Evolutionary conservation across 148 eudicot genomes (phyloP).

Genomic region (Tetragonia tetragonoides): DNA sequence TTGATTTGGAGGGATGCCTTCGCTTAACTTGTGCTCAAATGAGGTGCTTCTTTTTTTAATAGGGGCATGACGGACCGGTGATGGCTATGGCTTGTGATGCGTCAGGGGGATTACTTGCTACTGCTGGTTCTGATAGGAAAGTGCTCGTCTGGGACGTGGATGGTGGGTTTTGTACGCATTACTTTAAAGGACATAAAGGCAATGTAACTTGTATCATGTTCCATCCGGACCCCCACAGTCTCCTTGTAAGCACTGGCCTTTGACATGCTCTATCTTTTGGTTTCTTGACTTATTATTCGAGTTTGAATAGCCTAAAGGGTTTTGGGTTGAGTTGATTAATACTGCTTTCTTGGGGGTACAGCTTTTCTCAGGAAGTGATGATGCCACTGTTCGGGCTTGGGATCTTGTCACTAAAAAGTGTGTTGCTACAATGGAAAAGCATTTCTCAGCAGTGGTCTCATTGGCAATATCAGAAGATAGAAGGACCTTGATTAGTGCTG

Average conservation of each 20-base stretch:
- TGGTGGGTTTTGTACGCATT: conserved; percentile 91
- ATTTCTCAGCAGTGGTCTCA: conserved; percentile 82
- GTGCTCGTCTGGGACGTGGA: conserved; percentile 95
- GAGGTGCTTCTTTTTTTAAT: not conserved
- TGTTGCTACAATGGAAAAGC: conserved; percentile 68
- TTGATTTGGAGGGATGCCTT: not conserved
- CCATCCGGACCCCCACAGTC: conserved; percentile 75
- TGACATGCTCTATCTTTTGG: not conserved
- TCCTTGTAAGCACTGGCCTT: conserved; percentile 54
- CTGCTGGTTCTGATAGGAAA: conserved; percentile 92
- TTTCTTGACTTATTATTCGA: not conserved
- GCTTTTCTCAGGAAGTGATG: conserved; percentile 92
- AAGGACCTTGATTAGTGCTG: conserved; percentile 74
- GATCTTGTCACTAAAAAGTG: conserved; percentile 80
- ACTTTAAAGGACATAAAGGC: conserved; percentile 87
- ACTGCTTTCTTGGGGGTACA: conserved; percentile 18
- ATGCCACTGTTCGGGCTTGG: conserved; percentile 78
- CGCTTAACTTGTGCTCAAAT: not conserved
- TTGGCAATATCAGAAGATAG: conserved; percentile 80
- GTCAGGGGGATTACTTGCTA: conserved; percentile 90
- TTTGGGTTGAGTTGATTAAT: not conserved
- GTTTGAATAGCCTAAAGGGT: not conserved
- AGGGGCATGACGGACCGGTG: conserved; percentile 96
- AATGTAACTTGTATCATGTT: conserved; percentile 73
- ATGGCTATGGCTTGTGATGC: conserved; percentile 91